Conservation (phyloP, 2,329 filamentous ascomycete species). For the Fusarium beomiforme region DNA sequence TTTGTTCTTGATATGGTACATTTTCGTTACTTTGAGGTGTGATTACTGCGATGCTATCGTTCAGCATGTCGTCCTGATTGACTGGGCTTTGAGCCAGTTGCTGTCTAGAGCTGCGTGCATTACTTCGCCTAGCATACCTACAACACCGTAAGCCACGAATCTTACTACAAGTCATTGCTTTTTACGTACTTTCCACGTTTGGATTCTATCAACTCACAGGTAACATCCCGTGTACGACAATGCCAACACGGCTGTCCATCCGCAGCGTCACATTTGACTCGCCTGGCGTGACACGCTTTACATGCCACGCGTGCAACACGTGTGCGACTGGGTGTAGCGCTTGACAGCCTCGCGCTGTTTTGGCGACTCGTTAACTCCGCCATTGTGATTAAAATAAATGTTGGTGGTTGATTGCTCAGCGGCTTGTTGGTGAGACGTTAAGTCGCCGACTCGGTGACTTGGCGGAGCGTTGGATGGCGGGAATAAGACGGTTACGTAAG, state of each 20-base stretch:
- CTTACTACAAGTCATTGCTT: rapidly evolving
- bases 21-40: neutral
- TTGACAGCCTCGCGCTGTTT: neutral
- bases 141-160: neutral
- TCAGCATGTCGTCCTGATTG: neutral
- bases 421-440: neutral
- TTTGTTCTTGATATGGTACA: rapidly evolving
- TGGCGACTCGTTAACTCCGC: neutral
- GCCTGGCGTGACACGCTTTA: constrained; percentile 33
- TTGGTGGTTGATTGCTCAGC: neutral
- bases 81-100: neutral
- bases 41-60: neutral
- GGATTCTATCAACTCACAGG: constrained; percentile 33
- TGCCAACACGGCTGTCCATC: constrained; percentile 35
- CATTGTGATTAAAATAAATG: neutral
- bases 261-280: constrained; percentile 33
- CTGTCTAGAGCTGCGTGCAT: neutral
- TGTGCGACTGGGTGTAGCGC: neutral
- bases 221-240: constrained; percentile 20
- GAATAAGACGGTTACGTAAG: constrained; percentile 15
- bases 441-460: constrained; percentile 27
- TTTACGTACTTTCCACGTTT: constrained; percentile 27
- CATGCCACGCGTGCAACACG: constrained; percentile 32
- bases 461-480: neutral
- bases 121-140: constrained; percentile 14